Conservation (phyloP, 1,139 yeast species). For the Zygotorulaspora mrakii region DNA sequence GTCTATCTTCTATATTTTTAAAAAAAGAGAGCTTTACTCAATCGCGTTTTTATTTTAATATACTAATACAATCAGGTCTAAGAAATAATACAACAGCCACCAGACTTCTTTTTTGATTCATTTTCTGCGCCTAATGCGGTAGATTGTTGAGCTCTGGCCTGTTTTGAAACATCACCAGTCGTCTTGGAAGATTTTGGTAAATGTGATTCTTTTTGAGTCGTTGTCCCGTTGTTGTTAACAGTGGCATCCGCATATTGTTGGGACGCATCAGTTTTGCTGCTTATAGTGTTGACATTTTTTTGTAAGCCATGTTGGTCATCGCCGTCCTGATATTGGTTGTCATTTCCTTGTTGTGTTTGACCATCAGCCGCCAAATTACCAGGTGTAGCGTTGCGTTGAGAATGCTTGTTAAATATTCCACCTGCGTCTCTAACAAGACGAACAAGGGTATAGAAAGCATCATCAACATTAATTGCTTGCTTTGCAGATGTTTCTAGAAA, state of each 20-base stretch:
- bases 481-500: constrained; percentile 94
- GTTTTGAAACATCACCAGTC: constrained; percentile 7
- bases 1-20: no score
- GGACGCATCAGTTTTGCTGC: constrained; percentile 13
- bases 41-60: neutral
- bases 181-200: constrained; percentile 8
- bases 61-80: constrained; percentile 8
- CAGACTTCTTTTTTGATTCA: constrained; percentile 15
- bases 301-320: constrained; percentile 1
- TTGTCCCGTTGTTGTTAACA: constrained; percentile 8
- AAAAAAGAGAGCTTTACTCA: neutral
- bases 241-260: constrained; percentile 4
- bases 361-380: constrained; percentile 15
- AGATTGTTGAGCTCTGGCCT: constrained; percentile 15
- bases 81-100: constrained; percentile 26
- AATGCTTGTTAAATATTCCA: constrained; percentile 29
- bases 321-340: constrained; percentile 4
- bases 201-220: constrained; percentile 6
- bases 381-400: constrained; percentile 13
- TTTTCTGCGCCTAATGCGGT: constrained; percentile 9
- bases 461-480: constrained; percentile 89
- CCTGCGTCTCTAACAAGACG: constrained; percentile 53
- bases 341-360: constrained; percentile 7
- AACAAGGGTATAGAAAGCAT: constrained; percentile 76
- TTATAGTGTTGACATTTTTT: constrained; percentile 8